Conservation (phyloP, 768 basidiomycete species). For the Trametes coccinea region DNA sequence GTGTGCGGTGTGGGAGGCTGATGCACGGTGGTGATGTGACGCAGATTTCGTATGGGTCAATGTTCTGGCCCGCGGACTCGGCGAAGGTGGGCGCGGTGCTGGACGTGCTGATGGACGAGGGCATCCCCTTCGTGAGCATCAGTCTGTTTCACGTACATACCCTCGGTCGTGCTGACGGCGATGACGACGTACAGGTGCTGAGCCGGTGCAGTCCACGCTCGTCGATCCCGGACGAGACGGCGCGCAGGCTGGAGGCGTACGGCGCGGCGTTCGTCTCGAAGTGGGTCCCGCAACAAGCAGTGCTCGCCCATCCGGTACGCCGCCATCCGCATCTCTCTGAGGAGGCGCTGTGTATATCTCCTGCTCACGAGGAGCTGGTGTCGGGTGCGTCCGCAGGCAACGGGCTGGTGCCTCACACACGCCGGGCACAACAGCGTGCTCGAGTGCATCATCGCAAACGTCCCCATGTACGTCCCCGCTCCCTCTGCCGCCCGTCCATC, state of each 20-base stretch:
- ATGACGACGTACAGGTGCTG: not conserved
- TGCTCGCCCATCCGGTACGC: slow-evolving; percentile 2
- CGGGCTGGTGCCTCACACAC: slow-evolving; percentile 11
- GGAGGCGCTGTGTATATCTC: not conserved
- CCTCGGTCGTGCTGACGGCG: not conserved
- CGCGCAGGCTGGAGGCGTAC: not conserved
- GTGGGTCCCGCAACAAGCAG: slow-evolving; percentile 8
- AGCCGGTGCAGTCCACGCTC: not conserved
- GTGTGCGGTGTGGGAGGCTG: too few species aligned
- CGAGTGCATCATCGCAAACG: slow-evolving; percentile 5
- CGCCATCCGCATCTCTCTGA: not conserved
- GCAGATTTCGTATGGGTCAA: not conserved
- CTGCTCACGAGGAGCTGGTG: too few species aligned
- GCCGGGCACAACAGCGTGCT: slow-evolving; percentile 15
- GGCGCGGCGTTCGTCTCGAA: not conserved
- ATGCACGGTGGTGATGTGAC: too few species aligned
- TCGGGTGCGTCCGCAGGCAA: not conserved
- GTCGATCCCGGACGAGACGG: not conserved
- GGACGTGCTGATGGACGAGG: not conserved
- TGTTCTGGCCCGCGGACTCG: not conserved
- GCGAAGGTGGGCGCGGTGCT: not conserved
- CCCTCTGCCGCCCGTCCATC: not conserved
- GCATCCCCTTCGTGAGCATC: not conserved
- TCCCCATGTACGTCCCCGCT: slow-evolving; percentile 3
- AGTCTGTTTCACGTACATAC: not conserved